These are phyloP conservation scores for Penicillium coprophilum DNA, from an alignment of 495 filamentous ascomycete species.

Conservation along the genomic window DNA sequence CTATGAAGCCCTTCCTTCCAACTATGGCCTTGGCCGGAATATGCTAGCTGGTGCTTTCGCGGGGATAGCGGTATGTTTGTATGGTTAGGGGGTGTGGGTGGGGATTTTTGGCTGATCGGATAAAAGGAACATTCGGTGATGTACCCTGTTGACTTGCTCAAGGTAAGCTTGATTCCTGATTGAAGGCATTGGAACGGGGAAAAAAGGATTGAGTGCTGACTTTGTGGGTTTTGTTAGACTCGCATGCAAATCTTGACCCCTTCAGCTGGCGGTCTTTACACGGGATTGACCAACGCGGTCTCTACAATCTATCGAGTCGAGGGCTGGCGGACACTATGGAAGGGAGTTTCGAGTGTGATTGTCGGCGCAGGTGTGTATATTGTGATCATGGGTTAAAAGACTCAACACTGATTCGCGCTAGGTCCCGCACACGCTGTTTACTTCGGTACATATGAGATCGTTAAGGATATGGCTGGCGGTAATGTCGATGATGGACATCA, in stretches of 20 bases:
- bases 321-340: slow-evolving; percentile 88
- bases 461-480: slow-evolving; percentile 93
- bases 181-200: background rate
- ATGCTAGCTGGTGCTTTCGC: slow-evolving; percentile 96
- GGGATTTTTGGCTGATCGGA: slow-evolving; percentile 15
- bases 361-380: slow-evolving; percentile 76
- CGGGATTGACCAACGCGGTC: slow-evolving; percentile 86
- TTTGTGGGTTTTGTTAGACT: slow-evolving; percentile 57
- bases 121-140: slow-evolving; percentile 83
- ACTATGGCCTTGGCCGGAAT: slow-evolving; percentile 69
- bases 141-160: slow-evolving; percentile 97
- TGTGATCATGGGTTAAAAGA: background rate
- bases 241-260: slow-evolving; percentile 97
- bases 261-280: slow-evolving; percentile 79
- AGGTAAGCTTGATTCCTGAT: slow-evolving; percentile 58
- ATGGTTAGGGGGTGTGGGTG: background rate
- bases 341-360: slow-evolving; percentile 93
- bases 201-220: slow-evolving; percentile 12
- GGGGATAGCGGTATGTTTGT: slow-evolving; percentile 77
- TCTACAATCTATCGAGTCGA: slow-evolving; percentile 87
- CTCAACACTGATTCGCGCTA: slow-evolving; percentile 42
- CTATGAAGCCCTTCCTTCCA: slow-evolving; percentile 69
- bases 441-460: slow-evolving; percentile 95
- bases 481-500: slow-evolving; percentile 88
- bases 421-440: slow-evolving; percentile 97